Evolutionary conservation across 257 asterid genomes (phyloP).

Genomic region (Ligustrum vulgare): DNA sequence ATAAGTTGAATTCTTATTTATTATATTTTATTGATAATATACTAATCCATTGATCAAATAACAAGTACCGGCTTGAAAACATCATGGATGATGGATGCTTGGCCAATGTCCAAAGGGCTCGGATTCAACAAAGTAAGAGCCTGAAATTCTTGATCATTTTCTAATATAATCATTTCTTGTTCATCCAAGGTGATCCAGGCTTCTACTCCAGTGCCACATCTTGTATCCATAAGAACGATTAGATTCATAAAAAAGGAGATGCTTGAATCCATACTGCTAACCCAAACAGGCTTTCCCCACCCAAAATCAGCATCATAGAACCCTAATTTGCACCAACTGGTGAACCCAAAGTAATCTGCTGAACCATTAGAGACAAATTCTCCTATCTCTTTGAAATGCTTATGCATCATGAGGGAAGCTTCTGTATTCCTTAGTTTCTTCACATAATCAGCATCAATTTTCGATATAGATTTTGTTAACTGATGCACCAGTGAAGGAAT

Average conservation of each 20-base stretch:
- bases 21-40: too few relatives aligned
- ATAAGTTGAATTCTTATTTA: too few relatives aligned
- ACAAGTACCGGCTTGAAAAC: background rate
- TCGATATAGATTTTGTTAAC: slow-evolving; percentile 38
- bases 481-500: slow-evolving; percentile 35
- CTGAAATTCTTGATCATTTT: slow-evolving; percentile 39
- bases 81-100: background rate
- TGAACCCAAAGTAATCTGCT: slow-evolving; percentile 53
- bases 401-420: slow-evolving; percentile 41
- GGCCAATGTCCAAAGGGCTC: slow-evolving; percentile 40
- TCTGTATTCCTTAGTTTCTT: slow-evolving; percentile 43
- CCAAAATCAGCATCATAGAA: slow-evolving; percentile 74
- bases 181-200: slow-evolving; percentile 90
- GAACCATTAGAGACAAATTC: slow-evolving; percentile 40
- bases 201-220: slow-evolving; percentile 62
- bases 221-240: slow-evolving; percentile 50
- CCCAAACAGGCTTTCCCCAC: slow-evolving; percentile 81
- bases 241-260: slow-evolving; percentile 59
- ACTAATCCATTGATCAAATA: background rate
- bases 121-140: slow-evolving; percentile 44
- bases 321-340: slow-evolving; percentile 78
- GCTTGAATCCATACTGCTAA: slow-evolving; percentile 53
- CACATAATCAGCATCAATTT: slow-evolving; percentile 40
- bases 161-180: slow-evolving; percentile 49
- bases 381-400: slow-evolving; percentile 45